phyloP scores from a whole-genome alignment of 345 rosid species.

The Draba incana region DNA sequence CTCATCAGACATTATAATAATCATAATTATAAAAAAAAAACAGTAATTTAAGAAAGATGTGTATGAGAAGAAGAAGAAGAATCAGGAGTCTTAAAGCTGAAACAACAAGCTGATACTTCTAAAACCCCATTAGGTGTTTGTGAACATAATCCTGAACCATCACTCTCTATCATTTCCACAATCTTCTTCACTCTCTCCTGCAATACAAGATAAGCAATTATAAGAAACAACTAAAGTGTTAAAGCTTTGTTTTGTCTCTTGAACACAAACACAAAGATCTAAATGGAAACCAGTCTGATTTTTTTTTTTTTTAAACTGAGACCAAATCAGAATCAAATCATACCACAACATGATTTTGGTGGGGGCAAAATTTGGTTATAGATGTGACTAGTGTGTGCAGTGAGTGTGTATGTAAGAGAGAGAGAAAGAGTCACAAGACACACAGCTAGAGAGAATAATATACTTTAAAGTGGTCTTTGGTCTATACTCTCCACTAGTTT shows the following conservation, averaged over 20 bases:
- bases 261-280: not conserved
- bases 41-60: conserved; percentile 27
- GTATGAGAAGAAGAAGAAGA: conserved; percentile 42
- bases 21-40: not conserved
- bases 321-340: conserved; percentile 31
- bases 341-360: conserved; percentile 28
- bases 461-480: conserved; percentile 35
- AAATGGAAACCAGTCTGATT: conserved; percentile 13
- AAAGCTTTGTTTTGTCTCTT: not conserved
- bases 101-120: conserved; percentile 43
- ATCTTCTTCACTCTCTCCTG: conserved; percentile 44
- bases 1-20: conserved; percentile 23
- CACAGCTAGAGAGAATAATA: conserved; percentile 31
- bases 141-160: conserved; percentile 33
- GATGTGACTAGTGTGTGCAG: conserved; percentile 38
- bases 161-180: conserved; percentile 39
- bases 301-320: conserved; percentile 23
- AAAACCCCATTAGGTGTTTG: conserved; percentile 45
- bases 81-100: conserved; percentile 36
- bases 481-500: conserved; percentile 42
- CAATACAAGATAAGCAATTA: conserved; percentile 30
- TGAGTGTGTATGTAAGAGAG: conserved; percentile 22
- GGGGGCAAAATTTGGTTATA: conserved; percentile 36
- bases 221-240: conserved; percentile 20
- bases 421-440: conserved; percentile 40